phyloP scores from a whole-genome alignment of 768 basidiomycete genomes.

The Leccinellum albellum region DNA sequence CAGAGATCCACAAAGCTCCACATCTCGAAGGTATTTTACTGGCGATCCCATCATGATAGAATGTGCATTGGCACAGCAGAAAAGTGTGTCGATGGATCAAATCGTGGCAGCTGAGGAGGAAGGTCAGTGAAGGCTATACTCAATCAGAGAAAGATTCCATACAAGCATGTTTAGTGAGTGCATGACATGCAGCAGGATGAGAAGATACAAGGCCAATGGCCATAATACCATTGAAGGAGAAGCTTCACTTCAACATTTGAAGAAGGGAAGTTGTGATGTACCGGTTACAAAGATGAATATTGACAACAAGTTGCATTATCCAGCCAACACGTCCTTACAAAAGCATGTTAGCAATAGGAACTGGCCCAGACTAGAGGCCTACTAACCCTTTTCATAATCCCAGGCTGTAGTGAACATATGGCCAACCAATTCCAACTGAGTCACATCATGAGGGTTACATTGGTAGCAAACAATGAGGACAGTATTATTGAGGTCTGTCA shows the following conservation, averaged over 20 bases:
- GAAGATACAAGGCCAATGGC: neutral
- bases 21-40: conserved; percentile 1
- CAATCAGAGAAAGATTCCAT: neutral
- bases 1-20: neutral
- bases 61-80: neutral
- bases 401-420: neutral
- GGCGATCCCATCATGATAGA: neutral
- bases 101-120: neutral
- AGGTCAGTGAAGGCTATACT: conserved; percentile 1
- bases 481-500: neutral
- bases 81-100: neutral
- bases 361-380: neutral
- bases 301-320: neutral
- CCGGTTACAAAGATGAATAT: neutral
- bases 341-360: neutral
- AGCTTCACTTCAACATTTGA: neutral
- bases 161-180: neutral
- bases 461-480: neutral
- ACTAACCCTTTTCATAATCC: neutral
- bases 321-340: neutral
- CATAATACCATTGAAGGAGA: neutral
- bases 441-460: neutral
- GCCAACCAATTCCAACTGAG: neutral
- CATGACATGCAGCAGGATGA: conserved; percentile 4
- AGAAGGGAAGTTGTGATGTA: neutral